These are phyloP conservation scores for Sanguinoderma infundibulare DNA, from an alignment of 1,284 basidiomycete species.

Conservation along the genomic window DNA sequence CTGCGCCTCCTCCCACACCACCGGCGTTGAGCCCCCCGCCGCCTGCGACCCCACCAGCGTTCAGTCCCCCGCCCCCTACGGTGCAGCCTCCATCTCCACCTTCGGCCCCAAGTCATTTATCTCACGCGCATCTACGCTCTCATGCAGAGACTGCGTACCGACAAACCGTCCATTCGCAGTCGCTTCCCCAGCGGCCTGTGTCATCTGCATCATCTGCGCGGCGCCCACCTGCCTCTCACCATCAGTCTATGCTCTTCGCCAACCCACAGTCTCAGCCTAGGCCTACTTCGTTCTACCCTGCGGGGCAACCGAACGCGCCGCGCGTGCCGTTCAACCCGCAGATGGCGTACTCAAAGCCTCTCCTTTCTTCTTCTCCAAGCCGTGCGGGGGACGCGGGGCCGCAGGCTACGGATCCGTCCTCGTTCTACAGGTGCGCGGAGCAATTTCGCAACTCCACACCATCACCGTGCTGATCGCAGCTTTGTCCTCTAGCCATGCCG, in stretches of 20 bases:
- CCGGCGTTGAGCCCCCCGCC: too few relatives aligned
- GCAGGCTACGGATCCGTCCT: conserved; percentile 38
- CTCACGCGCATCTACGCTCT: background rate
- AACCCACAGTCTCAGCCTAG: background rate
- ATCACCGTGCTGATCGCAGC: background rate
- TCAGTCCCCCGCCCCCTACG: background rate
- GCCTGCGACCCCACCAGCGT: too few relatives aligned
- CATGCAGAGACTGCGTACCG: conserved; percentile 1
- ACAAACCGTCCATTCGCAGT: conserved; percentile 9
- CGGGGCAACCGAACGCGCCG: conserved; percentile 10
- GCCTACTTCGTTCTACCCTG: conserved; percentile 13
- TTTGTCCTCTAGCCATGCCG: conserved; percentile 22
- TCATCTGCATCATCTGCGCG: conserved; percentile 2
- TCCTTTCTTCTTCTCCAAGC: conserved; percentile 7
- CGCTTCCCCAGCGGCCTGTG: conserved; percentile 6
- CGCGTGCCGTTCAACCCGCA: conserved; percentile 47
- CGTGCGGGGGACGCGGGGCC: conserved; percentile 19
- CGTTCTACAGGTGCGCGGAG: conserved; percentile 60
- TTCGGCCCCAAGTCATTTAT: background rate
- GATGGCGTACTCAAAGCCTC: conserved; percentile 46
- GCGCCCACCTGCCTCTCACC: conserved; percentile 6
- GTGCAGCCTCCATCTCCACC: background rate
- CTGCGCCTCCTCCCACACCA: too few relatives aligned
- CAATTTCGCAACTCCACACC: too few relatives aligned
- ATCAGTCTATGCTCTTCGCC: conserved; percentile 8